These are phyloP conservation scores for Jamesozyma spencerorum DNA, from an alignment of 805 yeast genomes.

Conservation along the genomic window DNA sequence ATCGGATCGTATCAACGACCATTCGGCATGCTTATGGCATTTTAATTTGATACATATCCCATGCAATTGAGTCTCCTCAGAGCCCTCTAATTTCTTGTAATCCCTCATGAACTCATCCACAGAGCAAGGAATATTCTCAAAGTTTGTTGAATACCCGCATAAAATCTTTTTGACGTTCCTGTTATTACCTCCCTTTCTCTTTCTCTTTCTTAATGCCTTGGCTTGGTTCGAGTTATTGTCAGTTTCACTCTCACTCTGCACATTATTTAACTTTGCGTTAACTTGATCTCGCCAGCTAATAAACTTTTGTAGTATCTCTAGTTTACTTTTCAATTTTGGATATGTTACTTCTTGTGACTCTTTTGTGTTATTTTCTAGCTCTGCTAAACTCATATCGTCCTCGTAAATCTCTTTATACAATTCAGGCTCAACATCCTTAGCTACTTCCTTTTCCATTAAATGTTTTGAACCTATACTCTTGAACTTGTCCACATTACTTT, in stretches of 20 bases:
- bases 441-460: constrained; percentile 14
- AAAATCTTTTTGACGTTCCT: constrained; percentile 12
- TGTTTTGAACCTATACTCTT: constrained; percentile 15
- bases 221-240: neutral
- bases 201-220: constrained; percentile 3
- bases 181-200: constrained; percentile 11
- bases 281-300: constrained; percentile 28
- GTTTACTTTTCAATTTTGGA: constrained; percentile 9
- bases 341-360: constrained; percentile 11
- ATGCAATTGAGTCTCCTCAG: constrained; percentile 6
- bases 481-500: constrained; percentile 9
- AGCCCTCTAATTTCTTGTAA: constrained; percentile 6
- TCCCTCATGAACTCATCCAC: constrained; percentile 13
- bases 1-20: constrained; percentile 20
- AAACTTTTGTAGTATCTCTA: constrained; percentile 14
- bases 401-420: constrained; percentile 12
- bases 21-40: constrained; percentile 25
- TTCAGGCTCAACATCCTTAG: constrained; percentile 8
- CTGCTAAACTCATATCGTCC: constrained; percentile 13
- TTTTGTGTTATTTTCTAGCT: constrained; percentile 9
- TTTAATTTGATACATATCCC: constrained; percentile 22
- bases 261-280: constrained; percentile 12
- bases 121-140: constrained; percentile 9
- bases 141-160: constrained; percentile 23
- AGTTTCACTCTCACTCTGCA: constrained; percentile 1